Base-by-base conservation (phyloP, 1,284 basidiomycete species). In the Fomitopsis betulina region DNA sequence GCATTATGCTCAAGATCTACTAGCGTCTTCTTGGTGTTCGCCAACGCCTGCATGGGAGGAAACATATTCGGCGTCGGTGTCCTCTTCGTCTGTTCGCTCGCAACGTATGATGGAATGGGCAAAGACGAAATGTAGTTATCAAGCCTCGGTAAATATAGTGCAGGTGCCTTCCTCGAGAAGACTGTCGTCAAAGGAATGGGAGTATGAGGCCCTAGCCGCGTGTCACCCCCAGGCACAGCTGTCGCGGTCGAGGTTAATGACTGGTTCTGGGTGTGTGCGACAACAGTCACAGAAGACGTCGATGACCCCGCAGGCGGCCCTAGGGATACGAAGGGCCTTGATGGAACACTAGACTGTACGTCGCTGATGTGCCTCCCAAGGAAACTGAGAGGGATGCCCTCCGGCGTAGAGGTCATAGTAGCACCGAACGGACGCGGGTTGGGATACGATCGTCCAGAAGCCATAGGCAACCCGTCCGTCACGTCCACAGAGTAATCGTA, bases 1-100 rank as follows among this genome's bases (percentile, higher is more conserved):
- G 73, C 69, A 62, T 89, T 89, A 43, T 72, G 70, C 66, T 87
- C 83, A 52, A 90, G 68, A 61, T 87, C 84, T 40, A 82, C 81
- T 12, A 89, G 66, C 2, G 78, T 78, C 58, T 70, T 73, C 8
- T 79, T 79, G 7, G 77, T 72, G 23, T 75, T 74, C 5, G 73
- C 73, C 35, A 89, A 72, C 17, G 72, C 72, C 45, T 86, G 80
- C 79, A 89, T 77, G 5, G 86, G 87, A 55, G 79, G 78, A 63
- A 89, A 89, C 79, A 84, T 83, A 4, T 58, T 51, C 10, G 59
- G 61, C 60, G 53, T 53, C 42, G 58, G 60, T 58, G 55, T 60
- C 63, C 60, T 66, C 52, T 57, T 63, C 32, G 59, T 80, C 73
- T 50, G 68, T 54, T 57, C 56, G 32, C 55, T 54, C n/a, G 58